These are phyloP conservation scores for Beauveria sp. DNA, from an alignment of 2,329 filamentous ascomycete genomes.

Conservation along the genomic window DNA sequence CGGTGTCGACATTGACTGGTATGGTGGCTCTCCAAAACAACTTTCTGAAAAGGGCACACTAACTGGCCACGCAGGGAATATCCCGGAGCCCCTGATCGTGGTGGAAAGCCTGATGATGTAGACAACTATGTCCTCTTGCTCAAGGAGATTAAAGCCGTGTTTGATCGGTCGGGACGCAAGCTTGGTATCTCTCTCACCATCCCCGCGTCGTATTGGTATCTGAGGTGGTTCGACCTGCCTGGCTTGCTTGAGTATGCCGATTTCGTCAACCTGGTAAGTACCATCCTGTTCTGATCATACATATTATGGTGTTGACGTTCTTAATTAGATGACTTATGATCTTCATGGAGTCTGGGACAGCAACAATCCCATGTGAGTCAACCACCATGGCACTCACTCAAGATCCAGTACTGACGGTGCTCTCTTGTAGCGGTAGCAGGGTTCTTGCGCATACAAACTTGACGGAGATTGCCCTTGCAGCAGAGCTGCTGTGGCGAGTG, in stretches of 20 bases:
- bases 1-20: background rate
- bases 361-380: conserved; percentile 18
- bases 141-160: background rate
- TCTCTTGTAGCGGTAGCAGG: conserved; percentile 16
- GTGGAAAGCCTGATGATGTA: conserved; percentile 16
- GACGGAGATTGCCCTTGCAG: conserved; percentile 33
- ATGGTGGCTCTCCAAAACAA: background rate
- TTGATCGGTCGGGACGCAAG: background rate
- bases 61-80: conserved; percentile 10
- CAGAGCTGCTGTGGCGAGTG: conserved; percentile 39
- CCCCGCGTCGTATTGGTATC: conserved; percentile 22
- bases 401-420: no score
- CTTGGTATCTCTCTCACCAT: conserved; percentile 19
- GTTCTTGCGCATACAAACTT: conserved; percentile 37
- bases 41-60: background rate
- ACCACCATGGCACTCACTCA: no score
- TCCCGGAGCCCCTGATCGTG: conserved; percentile 16
- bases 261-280: no score
- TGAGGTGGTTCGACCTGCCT: conserved; percentile 22
- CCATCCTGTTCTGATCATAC: no score
- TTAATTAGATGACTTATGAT: conserved; percentile 31
- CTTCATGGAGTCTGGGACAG: conserved; percentile 34
- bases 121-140: conserved; percentile 19
- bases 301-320: no score
- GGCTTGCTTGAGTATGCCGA: no score